A percentile compares a stretch with the other conserved stretches of the same genome.
These are phyloP conservation scores for Corchorus capsularis DNA, from an alignment of 345 rosid species.

Conservation along the genomic window DNA sequence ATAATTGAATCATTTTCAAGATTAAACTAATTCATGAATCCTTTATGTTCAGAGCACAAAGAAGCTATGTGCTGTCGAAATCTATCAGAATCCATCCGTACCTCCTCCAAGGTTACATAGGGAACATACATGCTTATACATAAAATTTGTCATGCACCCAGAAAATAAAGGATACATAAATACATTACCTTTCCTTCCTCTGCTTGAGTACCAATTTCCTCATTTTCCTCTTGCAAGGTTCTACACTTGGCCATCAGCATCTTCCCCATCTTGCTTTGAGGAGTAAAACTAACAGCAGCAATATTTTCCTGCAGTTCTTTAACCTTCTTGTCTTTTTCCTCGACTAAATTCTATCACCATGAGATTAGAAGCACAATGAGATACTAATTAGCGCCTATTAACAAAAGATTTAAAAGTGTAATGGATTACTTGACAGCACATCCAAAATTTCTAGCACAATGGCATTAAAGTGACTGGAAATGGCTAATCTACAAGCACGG, in stretches of 20 bases:
- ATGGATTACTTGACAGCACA: background rate
- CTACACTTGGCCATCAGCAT: constrained; percentile 95
- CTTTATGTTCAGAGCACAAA: background rate
- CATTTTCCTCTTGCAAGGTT: constrained; percentile 95
- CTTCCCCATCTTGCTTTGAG: constrained; percentile 90
- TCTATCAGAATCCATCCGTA: constrained; percentile 6
- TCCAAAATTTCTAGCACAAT: background rate
- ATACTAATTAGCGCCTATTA: background rate
- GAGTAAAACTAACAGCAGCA: constrained; percentile 85
- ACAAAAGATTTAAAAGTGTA: background rate
- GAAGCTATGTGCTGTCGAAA: background rate
- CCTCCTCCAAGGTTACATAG: background rate
- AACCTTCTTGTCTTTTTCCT: constrained; percentile 94
- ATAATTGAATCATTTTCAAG: constrained; percentile 11
- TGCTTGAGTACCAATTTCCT: constrained; percentile 95
- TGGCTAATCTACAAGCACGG: background rate
- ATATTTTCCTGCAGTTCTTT: constrained; percentile 93
- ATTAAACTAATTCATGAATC: constrained; percentile 4
- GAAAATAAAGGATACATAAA: constrained; percentile 1
- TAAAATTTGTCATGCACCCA: constrained; percentile 1
- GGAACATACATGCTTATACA: background rate
- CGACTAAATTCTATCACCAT: constrained; percentile 68
- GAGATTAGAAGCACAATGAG: constrained; percentile 14
- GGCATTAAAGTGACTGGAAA: background rate
- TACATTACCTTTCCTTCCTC: constrained; percentile 87